Base-by-base conservation (phyloP, 192 early-diverging fungal genomes). In the Endogone sp. region DNA sequence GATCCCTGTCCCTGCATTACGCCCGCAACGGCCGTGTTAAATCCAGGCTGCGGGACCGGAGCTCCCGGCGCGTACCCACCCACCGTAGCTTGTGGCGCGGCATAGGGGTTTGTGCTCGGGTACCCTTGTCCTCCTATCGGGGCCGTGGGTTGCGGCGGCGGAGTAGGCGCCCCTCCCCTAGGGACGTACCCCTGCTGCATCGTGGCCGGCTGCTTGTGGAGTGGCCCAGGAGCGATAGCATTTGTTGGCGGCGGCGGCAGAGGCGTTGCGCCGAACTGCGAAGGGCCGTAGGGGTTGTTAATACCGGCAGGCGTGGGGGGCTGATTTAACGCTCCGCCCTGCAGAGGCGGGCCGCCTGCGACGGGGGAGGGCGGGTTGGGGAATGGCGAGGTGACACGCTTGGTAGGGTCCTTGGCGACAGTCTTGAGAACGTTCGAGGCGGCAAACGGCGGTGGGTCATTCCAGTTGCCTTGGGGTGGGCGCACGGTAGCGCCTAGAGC, bases 391-490 rank as follows among this genome's bases (percentile, higher is more conserved):
- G 56, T 66, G 9, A 78, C 69, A 56, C 76, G 76, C 21, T 78
- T 65, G 44, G 71, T 29, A 13, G n/a, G 55, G 11, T 56, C 11
- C 55, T 56, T 56, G 55, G 55, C 55, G n/a, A n/a, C 11, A 13
- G 55, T 56, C 55, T 56, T 11, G 11, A n/a, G 11, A 13, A 56
- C 55, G n/a, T 56, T 56, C 11, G 55, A 11, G n/a, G 55, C 11
- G 11, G 55, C 11, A 13, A 11, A 13, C n/a, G 81, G 61, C 61
- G 86, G 86, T 28, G 86, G 82, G 67, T 88, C 86, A 65, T 88
- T 88, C 84, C 84, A 88, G 56, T 81, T 84, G 29, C 78, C 78
- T 37, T 75, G 75, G 24, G 79, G 78, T 11, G 79, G 22, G 24
- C n/a, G n/a, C 23, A 20, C n/a, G 21, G n/a, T 29, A 26, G 22